These are phyloP conservation scores for Exserohilum rostratum DNA, from an alignment of 2,329 filamentous ascomycete genomes.

Conservation along the genomic window DNA sequence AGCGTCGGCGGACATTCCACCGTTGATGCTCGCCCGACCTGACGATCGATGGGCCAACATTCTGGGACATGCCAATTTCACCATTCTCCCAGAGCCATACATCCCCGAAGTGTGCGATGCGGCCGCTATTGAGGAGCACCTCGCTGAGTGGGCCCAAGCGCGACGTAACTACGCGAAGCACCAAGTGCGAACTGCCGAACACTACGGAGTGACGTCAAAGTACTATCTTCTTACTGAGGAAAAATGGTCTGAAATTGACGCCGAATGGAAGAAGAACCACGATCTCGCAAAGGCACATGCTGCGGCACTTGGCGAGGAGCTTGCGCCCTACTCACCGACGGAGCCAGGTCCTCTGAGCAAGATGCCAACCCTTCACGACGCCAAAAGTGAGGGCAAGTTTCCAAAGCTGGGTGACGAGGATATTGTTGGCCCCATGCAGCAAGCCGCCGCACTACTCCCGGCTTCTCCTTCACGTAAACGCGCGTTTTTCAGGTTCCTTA, in stretches of 20 bases:
- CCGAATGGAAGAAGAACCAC: conserved; percentile 73
- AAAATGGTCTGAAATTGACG: conserved; percentile 85
- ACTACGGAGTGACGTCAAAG: conserved; percentile 88
- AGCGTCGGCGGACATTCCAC: conserved; percentile 63
- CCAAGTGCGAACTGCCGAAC: conserved; percentile 83
- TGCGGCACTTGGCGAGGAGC: conserved; percentile 41
- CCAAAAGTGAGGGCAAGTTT: conserved; percentile 77
- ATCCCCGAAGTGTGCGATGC: conserved; percentile 67
- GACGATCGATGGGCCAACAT: conserved; percentile 83
- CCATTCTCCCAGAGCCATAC: conserved; percentile 82
- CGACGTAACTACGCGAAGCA: conserved; percentile 88
- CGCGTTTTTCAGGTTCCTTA: conserved; percentile 48
- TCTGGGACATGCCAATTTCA: conserved; percentile 93
- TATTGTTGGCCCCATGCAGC: conserved; percentile 85
- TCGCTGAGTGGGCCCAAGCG: conserved; percentile 81
- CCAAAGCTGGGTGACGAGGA: conserved; percentile 87
- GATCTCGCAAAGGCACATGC: conserved; percentile 63
- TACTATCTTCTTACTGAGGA: conserved; percentile 84
- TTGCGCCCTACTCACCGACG: conserved; percentile 49
- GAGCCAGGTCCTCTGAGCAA: conserved; percentile 64
- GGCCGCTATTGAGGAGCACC: conserved; percentile 67
- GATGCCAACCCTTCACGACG: conserved; percentile 72
- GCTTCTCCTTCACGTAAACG: conserved; percentile 46
- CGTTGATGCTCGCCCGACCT: conserved; percentile 70
- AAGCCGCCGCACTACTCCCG: conserved; percentile 44